Base-by-base conservation (phyloP, 768 basidiomycete species). In the Cystofilobasidium bisporidii region DNA sequence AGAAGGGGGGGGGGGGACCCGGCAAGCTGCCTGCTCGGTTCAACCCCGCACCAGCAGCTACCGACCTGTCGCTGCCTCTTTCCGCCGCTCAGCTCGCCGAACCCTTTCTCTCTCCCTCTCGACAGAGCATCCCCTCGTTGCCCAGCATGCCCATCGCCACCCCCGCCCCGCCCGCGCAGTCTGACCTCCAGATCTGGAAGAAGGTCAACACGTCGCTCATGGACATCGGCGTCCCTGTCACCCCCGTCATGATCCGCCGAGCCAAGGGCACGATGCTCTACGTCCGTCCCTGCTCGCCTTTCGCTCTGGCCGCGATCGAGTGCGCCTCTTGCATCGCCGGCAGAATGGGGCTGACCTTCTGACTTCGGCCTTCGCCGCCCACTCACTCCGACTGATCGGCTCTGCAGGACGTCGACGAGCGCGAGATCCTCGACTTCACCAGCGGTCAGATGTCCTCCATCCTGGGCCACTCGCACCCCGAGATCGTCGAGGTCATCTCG, bases 381-480 rank as follows among this genome's bases (percentile, higher is more conserved):
- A 5, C 36, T 36, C 12, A 36, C n/a, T 36, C 36, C 6, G 36
- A 33, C 64, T 24, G 33, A 45, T 17, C 62, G 43, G 14, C 26
- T 26, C n/a, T 60, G 30, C 47, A 72, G 71, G 72, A 74, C 60
- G 48, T 60, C 11, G 61, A 72, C 33, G 73, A 68, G 9, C 64
- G 45, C 24, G 47, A 68, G 61, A 74, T 74, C 57, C 55, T 74
- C 41, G 74, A 74, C 61, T 74, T 71, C 45, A 74, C 74, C 18
- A 63, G 58, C 59, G 74, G 74, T 3, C 74, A 74, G 60, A 74
- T 74, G 74, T 71, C 69, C 11, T 70, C 71, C 28, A 36, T 74
- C 36, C 70, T 74, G 18, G 73, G 73, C 1, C 73, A 74, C 63
- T 62, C 60, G 32, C 70, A 75, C 62, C 73, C 74, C 18, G 74